A percentile compares a stretch with the other conserved stretches of the same genome.
phyloP scores from a whole-genome alignment of 1,284 basidiomycete species.

The Prillingera fragicola region DNA sequence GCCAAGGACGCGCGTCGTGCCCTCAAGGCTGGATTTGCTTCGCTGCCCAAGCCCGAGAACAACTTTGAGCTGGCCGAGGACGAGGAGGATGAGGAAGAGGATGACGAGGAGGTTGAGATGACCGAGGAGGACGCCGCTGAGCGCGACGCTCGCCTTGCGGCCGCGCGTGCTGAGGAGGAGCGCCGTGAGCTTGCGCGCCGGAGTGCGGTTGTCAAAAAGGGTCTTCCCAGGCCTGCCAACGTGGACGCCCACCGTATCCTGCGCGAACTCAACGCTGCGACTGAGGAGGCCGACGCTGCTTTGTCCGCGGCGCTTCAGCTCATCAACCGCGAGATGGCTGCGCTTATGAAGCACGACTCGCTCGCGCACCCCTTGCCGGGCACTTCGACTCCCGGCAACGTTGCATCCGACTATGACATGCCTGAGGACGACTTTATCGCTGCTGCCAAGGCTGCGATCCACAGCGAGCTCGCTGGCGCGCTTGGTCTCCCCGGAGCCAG shows the following conservation, averaged over 20 bases:
- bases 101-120: constrained; percentile 47
- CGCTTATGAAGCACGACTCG: constrained; percentile 80
- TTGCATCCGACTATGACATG: constrained; percentile 64
- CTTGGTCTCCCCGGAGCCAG: constrained; percentile 81
- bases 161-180: constrained; percentile 69
- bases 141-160: constrained; percentile 71
- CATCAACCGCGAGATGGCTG: constrained; percentile 72
- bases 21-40: constrained; percentile 73
- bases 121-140: constrained; percentile 86
- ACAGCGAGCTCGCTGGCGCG: constrained; percentile 68
- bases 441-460: constrained; percentile 66
- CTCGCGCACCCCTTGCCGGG: constrained; percentile 80
- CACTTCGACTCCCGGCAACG: constrained; percentile 70
- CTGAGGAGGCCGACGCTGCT: constrained; percentile 52
- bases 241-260: constrained; percentile 68
- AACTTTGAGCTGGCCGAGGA: constrained; percentile 94
- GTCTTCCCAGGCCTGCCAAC: constrained; percentile 78
- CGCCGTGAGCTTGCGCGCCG: constrained; percentile 70
- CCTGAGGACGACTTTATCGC: constrained; percentile 74
- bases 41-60: constrained; percentile 88
- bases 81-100: constrained; percentile 58
- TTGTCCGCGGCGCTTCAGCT: constrained; percentile 57
- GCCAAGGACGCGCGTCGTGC: constrained; percentile 62
- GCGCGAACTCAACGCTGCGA: constrained; percentile 35
- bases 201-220: constrained; percentile 72